Percentiles rank a stretch among this genome's conserved stretches.
phyloP scores from a whole-genome alignment of 371 early-diverging fungal genomes.

The Mucor saturninus region DNA sequence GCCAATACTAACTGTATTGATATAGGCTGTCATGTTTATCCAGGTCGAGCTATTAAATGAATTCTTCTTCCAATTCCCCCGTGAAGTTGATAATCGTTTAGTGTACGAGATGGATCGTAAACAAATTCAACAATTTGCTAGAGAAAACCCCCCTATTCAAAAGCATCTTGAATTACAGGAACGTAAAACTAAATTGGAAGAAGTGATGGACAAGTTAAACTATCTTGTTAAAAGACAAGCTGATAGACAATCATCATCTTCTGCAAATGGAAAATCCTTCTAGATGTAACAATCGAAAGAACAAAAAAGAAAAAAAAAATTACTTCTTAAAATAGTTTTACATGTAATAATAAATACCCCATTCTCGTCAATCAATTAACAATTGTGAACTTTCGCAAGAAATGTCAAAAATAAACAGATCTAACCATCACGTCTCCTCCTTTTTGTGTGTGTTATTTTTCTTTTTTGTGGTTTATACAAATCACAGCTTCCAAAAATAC shows the following conservation, averaged over 20 bases:
- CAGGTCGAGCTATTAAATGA: constrained; percentile 95
- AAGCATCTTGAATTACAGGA: constrained; percentile 88
- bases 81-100: constrained; percentile 89
- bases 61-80: constrained; percentile 96
- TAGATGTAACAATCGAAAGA: neutral
- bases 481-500: no score
- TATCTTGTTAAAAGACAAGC: constrained; percentile 70
- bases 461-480: neutral
- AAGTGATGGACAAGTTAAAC: constrained; percentile 79
- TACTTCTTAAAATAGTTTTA: neutral
- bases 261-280: constrained; percentile 7
- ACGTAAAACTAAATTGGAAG: constrained; percentile 82
- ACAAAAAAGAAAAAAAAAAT: neutral
- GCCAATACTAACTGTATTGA: neutral
- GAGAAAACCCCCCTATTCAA: constrained; percentile 85
- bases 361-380: neutral
- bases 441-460: neutral
- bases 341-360: constrained; percentile 17
- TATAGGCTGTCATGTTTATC: constrained; percentile 91
- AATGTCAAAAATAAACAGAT: neutral
- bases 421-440: no score
- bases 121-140: constrained; percentile 86
- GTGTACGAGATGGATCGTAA: constrained; percentile 75
- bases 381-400: neutral
- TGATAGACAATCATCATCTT: constrained; percentile 45